These are phyloP conservation scores for Darksidea phi DNA, from an alignment of 495 filamentous ascomycete species.

Conservation along the genomic window DNA sequence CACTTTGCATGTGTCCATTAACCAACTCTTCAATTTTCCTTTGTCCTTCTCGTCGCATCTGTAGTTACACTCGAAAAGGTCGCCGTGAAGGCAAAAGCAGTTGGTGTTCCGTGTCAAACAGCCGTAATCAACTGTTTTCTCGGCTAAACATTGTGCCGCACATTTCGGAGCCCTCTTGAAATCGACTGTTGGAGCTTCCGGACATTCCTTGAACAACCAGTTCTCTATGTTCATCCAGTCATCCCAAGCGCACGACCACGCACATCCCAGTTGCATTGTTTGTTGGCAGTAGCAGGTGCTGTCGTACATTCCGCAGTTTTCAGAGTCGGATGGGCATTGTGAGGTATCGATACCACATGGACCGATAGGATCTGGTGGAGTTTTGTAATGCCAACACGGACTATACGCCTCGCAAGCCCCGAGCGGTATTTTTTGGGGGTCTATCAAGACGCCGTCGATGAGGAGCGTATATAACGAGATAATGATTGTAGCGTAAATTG, in stretches of 20 bases:
- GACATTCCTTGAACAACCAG: background rate
- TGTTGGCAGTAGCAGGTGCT: background rate
- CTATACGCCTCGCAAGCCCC: too few relatives aligned
- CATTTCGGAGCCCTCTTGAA: background rate
- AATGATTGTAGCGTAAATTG: too few relatives aligned
- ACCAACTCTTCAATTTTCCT: background rate
- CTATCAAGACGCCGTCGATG: too few relatives aligned
- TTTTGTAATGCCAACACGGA: background rate
- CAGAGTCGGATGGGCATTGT: background rate
- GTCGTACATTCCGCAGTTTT: background rate
- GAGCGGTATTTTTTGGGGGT: too few relatives aligned
- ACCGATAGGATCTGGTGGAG: background rate
- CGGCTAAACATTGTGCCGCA: background rate
- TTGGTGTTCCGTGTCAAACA: background rate
- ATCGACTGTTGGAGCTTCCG: background rate
- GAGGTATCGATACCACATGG: background rate
- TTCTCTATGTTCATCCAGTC: background rate
- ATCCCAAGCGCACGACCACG: background rate
- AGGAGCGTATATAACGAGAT: too few relatives aligned
- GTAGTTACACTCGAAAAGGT: background rate
- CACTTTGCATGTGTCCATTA: background rate
- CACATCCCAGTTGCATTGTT: background rate
- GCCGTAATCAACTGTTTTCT: background rate
- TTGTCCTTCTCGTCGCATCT: background rate
- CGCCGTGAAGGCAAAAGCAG: background rate